phyloP scores from a whole-genome alignment of 2,329 filamentous ascomycete species.

The Colletotrichum sojae region DNA sequence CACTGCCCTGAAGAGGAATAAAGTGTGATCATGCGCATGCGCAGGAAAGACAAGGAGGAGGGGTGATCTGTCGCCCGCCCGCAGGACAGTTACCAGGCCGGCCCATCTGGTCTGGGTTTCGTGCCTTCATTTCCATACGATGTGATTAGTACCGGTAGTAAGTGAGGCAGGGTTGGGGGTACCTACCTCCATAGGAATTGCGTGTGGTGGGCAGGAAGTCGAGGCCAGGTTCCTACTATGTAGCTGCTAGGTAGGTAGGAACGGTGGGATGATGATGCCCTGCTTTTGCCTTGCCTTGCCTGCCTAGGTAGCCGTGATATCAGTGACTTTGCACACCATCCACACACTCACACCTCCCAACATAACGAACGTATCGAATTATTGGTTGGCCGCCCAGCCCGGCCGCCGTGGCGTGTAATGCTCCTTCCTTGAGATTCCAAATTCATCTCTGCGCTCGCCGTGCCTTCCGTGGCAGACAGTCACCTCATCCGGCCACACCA shows the following conservation, averaged over 20 bases:
- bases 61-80: background rate
- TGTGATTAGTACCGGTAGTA: constrained; percentile 3
- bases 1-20: constrained; percentile 23
- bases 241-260: too few species aligned
- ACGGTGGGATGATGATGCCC: too few species aligned
- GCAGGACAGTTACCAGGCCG: constrained; percentile 1
- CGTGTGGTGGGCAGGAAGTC: too few species aligned
- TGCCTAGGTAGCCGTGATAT: too few species aligned
- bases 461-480: background rate
- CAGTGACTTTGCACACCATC: too few species aligned
- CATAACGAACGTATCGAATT: background rate
- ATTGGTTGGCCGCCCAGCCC: background rate
- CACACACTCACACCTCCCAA: too few species aligned
- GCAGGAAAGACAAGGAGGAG: constrained; percentile 15
- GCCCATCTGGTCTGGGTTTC: constrained; percentile 20
- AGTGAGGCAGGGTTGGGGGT: background rate
- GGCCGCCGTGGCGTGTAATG: background rate
- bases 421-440: constrained; percentile 7
- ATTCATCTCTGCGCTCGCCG: background rate
- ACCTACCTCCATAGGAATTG: too few species aligned
- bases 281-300: too few species aligned
- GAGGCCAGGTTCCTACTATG: too few species aligned
- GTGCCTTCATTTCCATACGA: constrained; percentile 7
- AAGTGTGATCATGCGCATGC: constrained; percentile 36
- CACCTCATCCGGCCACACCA: background rate